A percentile compares a stretch with the other conserved stretches of the same genome.
phyloP scores from a whole-genome alignment of 306 rosid genomes.

The Quercus dentata region DNA sequence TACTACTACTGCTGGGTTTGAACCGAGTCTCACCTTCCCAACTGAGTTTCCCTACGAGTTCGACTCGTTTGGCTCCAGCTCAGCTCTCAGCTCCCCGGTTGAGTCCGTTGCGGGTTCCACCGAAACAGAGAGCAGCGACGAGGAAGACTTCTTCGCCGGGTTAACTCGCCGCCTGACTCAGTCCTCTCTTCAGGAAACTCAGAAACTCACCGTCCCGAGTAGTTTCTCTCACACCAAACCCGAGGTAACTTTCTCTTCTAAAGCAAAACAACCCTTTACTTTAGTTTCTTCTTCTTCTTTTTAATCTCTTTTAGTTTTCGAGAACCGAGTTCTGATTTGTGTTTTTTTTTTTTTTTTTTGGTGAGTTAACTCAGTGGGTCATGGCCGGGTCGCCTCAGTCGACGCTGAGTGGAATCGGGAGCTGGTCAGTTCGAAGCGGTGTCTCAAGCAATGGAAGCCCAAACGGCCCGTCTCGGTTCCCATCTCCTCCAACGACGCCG shows the following conservation, averaged over 20 bases:
- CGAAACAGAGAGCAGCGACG: conserved; percentile 64
- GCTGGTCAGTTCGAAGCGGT: conserved; percentile 53
- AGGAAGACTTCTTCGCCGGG: conserved; percentile 57
- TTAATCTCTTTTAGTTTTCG: background rate
- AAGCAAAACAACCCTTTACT: no score
- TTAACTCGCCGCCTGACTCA: conserved; percentile 62
- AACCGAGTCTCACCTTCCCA: conserved; percentile 34
- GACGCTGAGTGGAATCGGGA: conserved; percentile 58
- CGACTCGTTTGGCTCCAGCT: conserved; percentile 31
- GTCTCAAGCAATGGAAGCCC: conserved; percentile 69
- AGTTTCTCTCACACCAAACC: conserved; percentile 24
- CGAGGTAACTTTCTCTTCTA: conserved; percentile 36
- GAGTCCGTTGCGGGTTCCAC: conserved; percentile 47
- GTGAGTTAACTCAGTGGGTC: conserved; percentile 23
- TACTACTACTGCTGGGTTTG: background rate
- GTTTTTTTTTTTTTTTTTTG: background rate
- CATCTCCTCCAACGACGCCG: conserved; percentile 72
- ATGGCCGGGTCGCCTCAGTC: conserved; percentile 78
- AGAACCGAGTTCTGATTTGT: background rate
- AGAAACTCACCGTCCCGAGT: conserved; percentile 32
- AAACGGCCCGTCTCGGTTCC: conserved; percentile 49
- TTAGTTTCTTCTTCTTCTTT: background rate
- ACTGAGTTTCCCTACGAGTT: conserved; percentile 75
- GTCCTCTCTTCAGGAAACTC: conserved; percentile 42
- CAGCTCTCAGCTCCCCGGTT: conserved; percentile 39